Evolutionary conservation across 148 eudicot species (phyloP), one percentile per base, ranked within the genome.

Genomic region (Rhododendron ovatum): DNA sequence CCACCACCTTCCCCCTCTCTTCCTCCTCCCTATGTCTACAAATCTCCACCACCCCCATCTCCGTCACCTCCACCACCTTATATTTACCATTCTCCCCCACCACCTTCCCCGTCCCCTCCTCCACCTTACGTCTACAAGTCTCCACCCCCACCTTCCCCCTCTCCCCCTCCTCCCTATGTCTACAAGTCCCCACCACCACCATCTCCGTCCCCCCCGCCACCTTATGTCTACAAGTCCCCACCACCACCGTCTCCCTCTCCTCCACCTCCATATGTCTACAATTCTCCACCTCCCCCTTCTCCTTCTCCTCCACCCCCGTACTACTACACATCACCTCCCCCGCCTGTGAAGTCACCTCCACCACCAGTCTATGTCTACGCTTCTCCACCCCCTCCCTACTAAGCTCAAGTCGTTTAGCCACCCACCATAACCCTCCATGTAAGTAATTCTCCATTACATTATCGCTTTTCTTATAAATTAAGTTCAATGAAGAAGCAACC

Each of bases 371-470:
- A 91, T 87, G 78, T 67, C 77, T 90, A 89, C 5, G 84, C 86
- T 83, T 90, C 93, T 37, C 93, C 91, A 57, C 93, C 92, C 82
- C 92, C 93, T 24, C 92, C 92, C 55, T 91, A 91, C 81, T 93
- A 87, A 87, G 77, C 48, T 74, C 47, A 59, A 59, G 45, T 74
- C 51, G 79, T 28, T 78, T 20, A 61, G 28, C 81, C 85, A 85
- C 41, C 7, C 39, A 20, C 88, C 51, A 10, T 18, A 45, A 20
- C 28, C 86, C 73, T 22, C 78, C 86, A 82, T 13, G 92, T 90
- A 87, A 86, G 90, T 67, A 48, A 35, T 13, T 74, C 35, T 65
- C 74, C 37, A 17, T 26, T 33, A 2, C 28, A 6, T 67, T 48
- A 37, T 9, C 3, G 6, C 1, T 48, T 43, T 1, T n/a, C 4